phyloP scores from a whole-genome alignment of 306 rosid species.

The Trifolium repens region DNA sequence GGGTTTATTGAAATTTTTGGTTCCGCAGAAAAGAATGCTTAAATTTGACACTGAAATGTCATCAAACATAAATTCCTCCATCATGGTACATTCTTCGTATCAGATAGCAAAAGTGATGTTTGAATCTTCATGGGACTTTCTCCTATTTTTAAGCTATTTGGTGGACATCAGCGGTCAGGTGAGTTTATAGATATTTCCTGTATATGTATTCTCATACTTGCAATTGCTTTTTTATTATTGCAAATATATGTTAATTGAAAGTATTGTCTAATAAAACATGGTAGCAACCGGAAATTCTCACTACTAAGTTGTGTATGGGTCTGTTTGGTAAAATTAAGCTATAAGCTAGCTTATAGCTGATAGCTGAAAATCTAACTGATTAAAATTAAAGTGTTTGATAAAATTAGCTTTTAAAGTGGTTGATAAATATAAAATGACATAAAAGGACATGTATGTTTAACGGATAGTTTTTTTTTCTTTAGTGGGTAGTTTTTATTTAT shows the following conservation, averaged over 20 bases:
- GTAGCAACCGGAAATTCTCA: conserved; percentile 30
- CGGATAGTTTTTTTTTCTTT: too few species aligned
- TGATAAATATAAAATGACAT: too few species aligned
- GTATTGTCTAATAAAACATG: conserved; percentile 15
- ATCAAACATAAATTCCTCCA: conserved; percentile 63
- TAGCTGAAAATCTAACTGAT: too few species aligned
- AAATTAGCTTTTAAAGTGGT: too few species aligned
- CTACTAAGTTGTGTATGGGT: neutral
- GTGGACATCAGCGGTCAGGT: conserved; percentile 88
- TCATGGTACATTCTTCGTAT: conserved; percentile 79
- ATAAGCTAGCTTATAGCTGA: too few species aligned
- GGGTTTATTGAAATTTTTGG: conserved; percentile 75
- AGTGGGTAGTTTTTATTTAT: too few species aligned
- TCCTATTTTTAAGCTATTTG: conserved; percentile 82
- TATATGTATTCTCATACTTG: conserved; percentile 4
- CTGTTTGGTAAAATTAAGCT: too few species aligned
- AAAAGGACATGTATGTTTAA: too few species aligned
- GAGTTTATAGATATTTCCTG: conserved; percentile 42
- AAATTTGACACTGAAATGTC: conserved; percentile 52
- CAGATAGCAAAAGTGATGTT: conserved; percentile 90
- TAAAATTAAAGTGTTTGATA: too few species aligned
- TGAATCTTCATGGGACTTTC: conserved; percentile 84
- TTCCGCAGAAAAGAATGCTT: conserved; percentile 68
- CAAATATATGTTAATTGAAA: conserved; percentile 18
- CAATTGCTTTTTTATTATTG: conserved; percentile 15